Conservation (phyloP, 2,329 filamentous ascomycete species). For the Annulohypoxylon truncatum region DNA sequence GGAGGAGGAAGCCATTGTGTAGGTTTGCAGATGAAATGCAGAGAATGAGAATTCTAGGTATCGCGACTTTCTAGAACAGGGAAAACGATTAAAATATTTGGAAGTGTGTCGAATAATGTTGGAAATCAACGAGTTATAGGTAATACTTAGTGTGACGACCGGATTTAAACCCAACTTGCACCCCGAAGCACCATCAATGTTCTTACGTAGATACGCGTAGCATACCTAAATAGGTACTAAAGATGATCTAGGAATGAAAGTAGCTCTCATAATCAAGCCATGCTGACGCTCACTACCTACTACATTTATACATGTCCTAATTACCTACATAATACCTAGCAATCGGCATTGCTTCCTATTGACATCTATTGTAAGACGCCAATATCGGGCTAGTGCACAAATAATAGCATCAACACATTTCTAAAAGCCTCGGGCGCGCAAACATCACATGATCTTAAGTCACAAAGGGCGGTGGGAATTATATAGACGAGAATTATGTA, state of each 20-base stretch:
- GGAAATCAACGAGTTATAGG: background rate
- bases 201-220: background rate
- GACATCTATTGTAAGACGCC: too few relatives aligned
- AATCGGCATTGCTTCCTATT: too few relatives aligned
- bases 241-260: too few relatives aligned
- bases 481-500: background rate
- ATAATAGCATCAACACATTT: too few relatives aligned
- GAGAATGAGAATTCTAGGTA: background rate
- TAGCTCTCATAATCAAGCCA: too few relatives aligned
- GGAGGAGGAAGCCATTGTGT: slow-evolving; percentile 13
- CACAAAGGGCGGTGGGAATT: background rate
- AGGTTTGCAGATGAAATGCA: background rate
- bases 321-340: too few relatives aligned
- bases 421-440: background rate
- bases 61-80: background rate
- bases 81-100: too few relatives aligned
- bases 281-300: too few relatives aligned
- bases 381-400: background rate
- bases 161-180: slow-evolving; percentile 11
- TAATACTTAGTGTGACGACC: slow-evolving; percentile 2
- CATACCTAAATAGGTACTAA: too few relatives aligned
- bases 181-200: too few relatives aligned
- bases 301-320: too few relatives aligned
- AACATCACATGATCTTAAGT: background rate
- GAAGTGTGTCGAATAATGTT: too few relatives aligned